Base-by-base conservation (phyloP, 2,329 filamentous ascomycete species). In the Juglanconis oblonga region DNA sequence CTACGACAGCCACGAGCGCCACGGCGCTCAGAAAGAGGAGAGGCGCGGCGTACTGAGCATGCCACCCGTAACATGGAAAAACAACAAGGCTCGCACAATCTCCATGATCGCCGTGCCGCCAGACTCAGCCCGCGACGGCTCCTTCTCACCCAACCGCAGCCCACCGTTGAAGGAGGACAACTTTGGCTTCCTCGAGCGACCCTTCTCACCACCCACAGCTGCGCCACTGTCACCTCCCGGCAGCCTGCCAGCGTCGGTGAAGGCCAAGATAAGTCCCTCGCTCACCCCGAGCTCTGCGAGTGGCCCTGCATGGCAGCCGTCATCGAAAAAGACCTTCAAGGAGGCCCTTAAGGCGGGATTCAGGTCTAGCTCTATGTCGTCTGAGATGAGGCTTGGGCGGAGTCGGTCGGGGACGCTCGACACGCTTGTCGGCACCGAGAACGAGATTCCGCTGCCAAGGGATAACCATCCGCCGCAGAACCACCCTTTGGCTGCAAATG, bases 221-320 rank as follows among this genome's bases (percentile, higher is more conserved):
- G 38, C 57, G 13, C 61, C 61, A 4, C 36, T 54, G 13, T 62
- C 61, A 14, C 61, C 61, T 2, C 50, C 61, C 2, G 57, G 49
- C 31, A 62, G 61, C 33, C 29, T 63, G 33, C 68, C 69, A 0
- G 67, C 71, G 14, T 74, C 72, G 6, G 67, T 70, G 31, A 70
- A 70, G 9, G 69, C 68, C 11, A 68, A 66, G 52, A 52, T 73
- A 35, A 68, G 67, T n/a, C 66, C 65, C 11, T 58, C 53, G 32
- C 58, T 48, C 14, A 44, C 48, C 4, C 53, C 57, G 14, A 40
- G 17, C 11, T 9, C 66, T 5, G 59, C 63, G 1, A 50, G 58
- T 9, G 48, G 35, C 5, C 54, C 47, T 31, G 44, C 35, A 10
- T 56, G 58, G 3, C 44, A 42, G 31, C 50, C 53, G 48, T 33